Percentiles rank a stretch among this genome's conserved stretches.
These are phyloP conservation scores for Coix lacrymajobi DNA, from an alignment of 176 grass and related monocot genomes.

Conservation along the genomic window DNA sequence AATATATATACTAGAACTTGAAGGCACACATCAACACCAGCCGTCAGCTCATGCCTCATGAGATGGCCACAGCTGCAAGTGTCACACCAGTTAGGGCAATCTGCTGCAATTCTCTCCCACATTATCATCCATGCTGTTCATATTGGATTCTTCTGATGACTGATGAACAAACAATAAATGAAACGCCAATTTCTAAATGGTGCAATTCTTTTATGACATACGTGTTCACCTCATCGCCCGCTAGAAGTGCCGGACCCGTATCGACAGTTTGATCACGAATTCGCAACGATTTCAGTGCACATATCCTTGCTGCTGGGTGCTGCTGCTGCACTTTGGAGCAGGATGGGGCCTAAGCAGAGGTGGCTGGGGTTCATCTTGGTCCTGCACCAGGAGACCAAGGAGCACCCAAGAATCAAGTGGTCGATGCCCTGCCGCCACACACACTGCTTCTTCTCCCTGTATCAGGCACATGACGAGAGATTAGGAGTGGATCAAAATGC, in stretches of 20 bases:
- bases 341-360: conserved; percentile 2
- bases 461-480: not conserved
- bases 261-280: not conserved
- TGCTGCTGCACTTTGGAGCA: not conserved
- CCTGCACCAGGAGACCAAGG: conserved; percentile 34
- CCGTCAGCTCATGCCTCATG: too few species aligned
- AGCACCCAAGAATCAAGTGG: conserved; percentile 29
- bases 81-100: too few species aligned
- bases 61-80: too few species aligned
- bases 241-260: not conserved
- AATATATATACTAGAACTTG: too few species aligned
- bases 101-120: too few species aligned
- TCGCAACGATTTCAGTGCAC: not conserved
- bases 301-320: not conserved
- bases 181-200: not conserved
- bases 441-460: not conserved
- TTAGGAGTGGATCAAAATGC: not conserved
- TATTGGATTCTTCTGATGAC: too few species aligned
- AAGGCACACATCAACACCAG: too few species aligned
- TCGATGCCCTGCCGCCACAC: not conserved
- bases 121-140: too few species aligned
- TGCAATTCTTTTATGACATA: not conserved
- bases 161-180: too few species aligned
- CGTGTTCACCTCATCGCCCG: conserved; percentile 14
- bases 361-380: conserved; percentile 3